Evolutionary conservation across 2,329 filamentous ascomycete genomes (phyloP), one percentile per base, ranked within the genome.

Genomic region (Clonostachys solani): DNA sequence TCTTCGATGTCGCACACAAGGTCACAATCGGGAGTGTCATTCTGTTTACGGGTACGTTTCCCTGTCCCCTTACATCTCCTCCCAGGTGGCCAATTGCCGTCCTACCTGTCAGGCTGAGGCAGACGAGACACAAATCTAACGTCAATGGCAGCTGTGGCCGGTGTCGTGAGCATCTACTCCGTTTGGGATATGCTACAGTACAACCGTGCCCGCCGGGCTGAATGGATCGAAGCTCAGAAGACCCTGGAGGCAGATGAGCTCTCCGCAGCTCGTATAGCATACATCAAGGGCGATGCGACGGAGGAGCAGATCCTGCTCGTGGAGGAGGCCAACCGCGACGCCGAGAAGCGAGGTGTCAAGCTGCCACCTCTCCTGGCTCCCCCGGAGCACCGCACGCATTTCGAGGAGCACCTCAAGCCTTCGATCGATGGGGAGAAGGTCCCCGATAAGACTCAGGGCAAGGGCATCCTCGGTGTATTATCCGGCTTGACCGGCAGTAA

Each of bases 181-280:
- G 75, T 79, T 16, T 75, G 71, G 67, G 80, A 83, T 63, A 83
- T 83, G 80, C 69, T 82, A 50, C 68, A 72, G 46, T 77, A 78
- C 64, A 83, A 83, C 71, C 75, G 75, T 56, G 74, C 77, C 65
- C 78, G 79, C 56, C 78, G 78, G 58, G 67, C 65, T 58, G 80
- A 83, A 61, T 83, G 81, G 69, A 59, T 77, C 56, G 73, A 77
- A 49, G 69, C 77, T 47, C 78, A 81, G 58, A 71, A 72, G 62
- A 66, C 72, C 50, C 67, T 81, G 59, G 71, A 74, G 45, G 72
- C 69, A 56, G 77, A 81, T 65, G 70, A 71, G 52, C 74, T 83
- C 47, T 73, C 77, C 52, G 71, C 73, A 51, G 80, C 80, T 44
- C 78, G 80, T 33, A 66, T 83, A 16, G 79, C 80, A 50, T 83